Conservation (phyloP, 306 rosid species). For the Argentina anserina region DNA sequence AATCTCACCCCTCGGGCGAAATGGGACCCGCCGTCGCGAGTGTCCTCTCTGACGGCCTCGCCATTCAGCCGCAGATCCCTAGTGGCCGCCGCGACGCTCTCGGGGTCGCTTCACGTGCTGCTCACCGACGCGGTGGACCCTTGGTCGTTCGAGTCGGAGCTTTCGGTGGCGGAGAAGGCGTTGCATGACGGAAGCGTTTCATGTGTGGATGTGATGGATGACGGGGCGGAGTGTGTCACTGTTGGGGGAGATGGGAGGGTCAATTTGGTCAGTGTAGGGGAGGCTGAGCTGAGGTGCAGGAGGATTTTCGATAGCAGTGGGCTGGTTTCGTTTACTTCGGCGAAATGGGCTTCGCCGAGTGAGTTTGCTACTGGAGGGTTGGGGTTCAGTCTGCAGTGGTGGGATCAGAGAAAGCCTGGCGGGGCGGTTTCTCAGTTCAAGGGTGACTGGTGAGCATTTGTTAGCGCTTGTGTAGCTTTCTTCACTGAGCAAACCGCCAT, state of each 20-base stretch:
- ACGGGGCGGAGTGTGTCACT: conserved; percentile 64
- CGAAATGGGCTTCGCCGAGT: conserved; percentile 78
- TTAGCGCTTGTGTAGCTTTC: too few species aligned
- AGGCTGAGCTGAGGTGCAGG: conserved; percentile 39
- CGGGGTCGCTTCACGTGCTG: conserved; percentile 70
- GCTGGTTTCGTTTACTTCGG: conserved; percentile 65
- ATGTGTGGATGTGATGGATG: conserved; percentile 59
- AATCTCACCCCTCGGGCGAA: conserved; percentile 45
- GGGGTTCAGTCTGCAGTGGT: conserved; percentile 87
- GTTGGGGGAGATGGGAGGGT: conserved; percentile 86
- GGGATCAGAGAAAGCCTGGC: conserved; percentile 87
- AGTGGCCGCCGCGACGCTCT: conserved; percentile 48
- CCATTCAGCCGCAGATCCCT: conserved; percentile 51
- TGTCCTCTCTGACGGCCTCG: conserved; percentile 60
- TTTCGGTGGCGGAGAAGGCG: conserved; percentile 47
- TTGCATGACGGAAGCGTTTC: conserved; percentile 49
- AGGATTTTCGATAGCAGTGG: conserved; percentile 73
- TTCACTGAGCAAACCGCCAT: too few species aligned
- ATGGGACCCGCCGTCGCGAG: conserved; percentile 53
- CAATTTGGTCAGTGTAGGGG: conserved; percentile 54
- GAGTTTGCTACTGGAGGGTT: conserved; percentile 88
- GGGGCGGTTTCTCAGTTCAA: conserved; percentile 84
- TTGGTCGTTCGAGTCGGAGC: conserved; percentile 42
- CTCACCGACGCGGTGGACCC: conserved; percentile 45
- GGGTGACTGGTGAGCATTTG: conserved; percentile 60